Evolutionary conservation across 768 basidiomycete genomes (phyloP).

Genomic region (Lactifluus subvellereus): DNA sequence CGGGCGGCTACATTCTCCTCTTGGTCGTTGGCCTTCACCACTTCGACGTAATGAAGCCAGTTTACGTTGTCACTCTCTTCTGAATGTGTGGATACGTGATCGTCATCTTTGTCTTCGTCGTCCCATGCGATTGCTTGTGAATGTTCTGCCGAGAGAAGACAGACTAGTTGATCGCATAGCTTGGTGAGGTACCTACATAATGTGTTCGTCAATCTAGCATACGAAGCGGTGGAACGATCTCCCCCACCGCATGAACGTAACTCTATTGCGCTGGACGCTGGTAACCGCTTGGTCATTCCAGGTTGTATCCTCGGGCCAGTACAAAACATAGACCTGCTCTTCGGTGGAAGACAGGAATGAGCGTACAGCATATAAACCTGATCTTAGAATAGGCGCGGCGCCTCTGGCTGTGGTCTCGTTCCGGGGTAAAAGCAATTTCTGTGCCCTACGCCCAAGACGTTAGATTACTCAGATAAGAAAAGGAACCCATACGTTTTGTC

Average conservation of each 20-base stretch:
- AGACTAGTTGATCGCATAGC: constrained; percentile 1
- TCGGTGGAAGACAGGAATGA: constrained; percentile 18
- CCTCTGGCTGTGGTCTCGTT: constrained; percentile 12
- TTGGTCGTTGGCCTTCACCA: background rate
- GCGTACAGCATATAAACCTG: constrained; percentile 46
- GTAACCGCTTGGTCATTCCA: constrained; percentile 47
- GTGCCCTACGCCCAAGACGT: constrained; percentile 13
- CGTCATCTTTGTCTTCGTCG: background rate
- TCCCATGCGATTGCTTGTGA: background rate
- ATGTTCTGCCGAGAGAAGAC: background rate
- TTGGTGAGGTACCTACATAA: background rate
- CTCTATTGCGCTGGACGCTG: constrained; percentile 44
- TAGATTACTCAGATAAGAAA: background rate
- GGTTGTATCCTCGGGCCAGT: constrained; percentile 56
- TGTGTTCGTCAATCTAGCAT: background rate
- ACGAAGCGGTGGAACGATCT: background rate
- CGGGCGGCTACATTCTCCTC: background rate
- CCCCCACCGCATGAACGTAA: constrained; percentile 54
- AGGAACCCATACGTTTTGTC: constrained; percentile 34
- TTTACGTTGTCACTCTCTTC: background rate
- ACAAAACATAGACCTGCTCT: constrained; percentile 42
- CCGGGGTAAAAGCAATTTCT: constrained; percentile 13
- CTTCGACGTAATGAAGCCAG: background rate
- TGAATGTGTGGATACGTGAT: constrained; percentile 17
- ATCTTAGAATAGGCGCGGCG: constrained; percentile 34